Conservation (phyloP, 2,329 filamentous ascomycete genomes). For the Neofusicoccum cordaticola region DNA sequence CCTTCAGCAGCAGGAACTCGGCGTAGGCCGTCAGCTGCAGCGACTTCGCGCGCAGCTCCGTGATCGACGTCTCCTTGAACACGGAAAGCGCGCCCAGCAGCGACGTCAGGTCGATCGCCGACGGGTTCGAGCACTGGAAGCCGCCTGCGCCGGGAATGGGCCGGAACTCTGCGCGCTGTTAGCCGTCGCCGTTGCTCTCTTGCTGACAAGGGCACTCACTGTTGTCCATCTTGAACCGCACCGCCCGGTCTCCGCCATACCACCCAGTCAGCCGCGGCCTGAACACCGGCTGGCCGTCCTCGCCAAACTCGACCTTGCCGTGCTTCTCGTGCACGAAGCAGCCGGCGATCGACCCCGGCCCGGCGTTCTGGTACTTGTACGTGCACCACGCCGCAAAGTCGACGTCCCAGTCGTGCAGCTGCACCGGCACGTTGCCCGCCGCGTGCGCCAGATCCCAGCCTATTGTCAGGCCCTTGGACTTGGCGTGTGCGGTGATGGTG, state of each 20-base stretch:
- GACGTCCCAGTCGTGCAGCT: slow-evolving; percentile 20
- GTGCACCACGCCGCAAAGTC: slow-evolving; percentile 21
- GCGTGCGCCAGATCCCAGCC: slow-evolving; percentile 21
- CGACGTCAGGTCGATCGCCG: slow-evolving; percentile 64
- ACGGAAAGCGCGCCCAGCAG: slow-evolving; percentile 63
- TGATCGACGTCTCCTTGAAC: slow-evolving; percentile 63
- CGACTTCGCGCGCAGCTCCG: slow-evolving; percentile 61
- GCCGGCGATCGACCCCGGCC: slow-evolving; percentile 17
- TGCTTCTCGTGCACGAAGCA: slow-evolving; percentile 19
- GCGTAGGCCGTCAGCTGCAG: slow-evolving; percentile 65
- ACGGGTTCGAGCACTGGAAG: slow-evolving; percentile 71
- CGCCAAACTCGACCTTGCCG: slow-evolving; percentile 27
- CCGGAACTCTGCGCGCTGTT: slow-evolving; percentile 47
- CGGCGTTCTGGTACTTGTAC: slow-evolving; percentile 21
- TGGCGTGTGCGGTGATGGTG: slow-evolving; percentile 18
- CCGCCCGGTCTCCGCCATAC: slow-evolving; percentile 69
- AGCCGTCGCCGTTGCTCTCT: background rate
- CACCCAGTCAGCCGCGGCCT: slow-evolving; percentile 65
- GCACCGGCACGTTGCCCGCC: slow-evolving; percentile 19
- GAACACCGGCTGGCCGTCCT: slow-evolving; percentile 44
- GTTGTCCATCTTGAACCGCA: slow-evolving; percentile 73
- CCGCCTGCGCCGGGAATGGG: slow-evolving; percentile 67
- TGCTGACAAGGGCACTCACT: slow-evolving; percentile 19
- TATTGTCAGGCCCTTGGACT: slow-evolving; percentile 17
- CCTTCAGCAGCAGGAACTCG: slow-evolving; percentile 55